Evolutionary conservation across 176 grass and related monocot species (phyloP).

Genomic region (Tillandsia fasciculata): DNA sequence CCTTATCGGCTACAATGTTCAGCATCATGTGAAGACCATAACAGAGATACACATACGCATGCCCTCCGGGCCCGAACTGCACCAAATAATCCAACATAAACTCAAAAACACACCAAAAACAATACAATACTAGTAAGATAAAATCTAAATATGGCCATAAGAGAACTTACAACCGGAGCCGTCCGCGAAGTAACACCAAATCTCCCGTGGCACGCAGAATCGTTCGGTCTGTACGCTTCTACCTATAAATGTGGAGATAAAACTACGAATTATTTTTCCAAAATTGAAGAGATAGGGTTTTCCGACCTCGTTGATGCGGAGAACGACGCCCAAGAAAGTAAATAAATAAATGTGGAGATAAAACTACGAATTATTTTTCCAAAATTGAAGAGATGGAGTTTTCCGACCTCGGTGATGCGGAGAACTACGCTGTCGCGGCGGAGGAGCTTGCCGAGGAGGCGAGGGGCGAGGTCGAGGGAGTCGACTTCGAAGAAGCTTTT

Average conservation of each 20-base stretch:
- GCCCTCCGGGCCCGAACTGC: slow-evolving; percentile 86
- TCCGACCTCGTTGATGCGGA: slow-evolving; percentile 78
- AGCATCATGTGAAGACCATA: slow-evolving; percentile 98
- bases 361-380: neutral
- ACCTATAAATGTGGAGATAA: slow-evolving; percentile 31
- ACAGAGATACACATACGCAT: slow-evolving; percentile 84
- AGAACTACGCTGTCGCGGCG: slow-evolving; percentile 75
- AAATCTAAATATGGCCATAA: too few relatives aligned
- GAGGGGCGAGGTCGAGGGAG: slow-evolving; percentile 74
- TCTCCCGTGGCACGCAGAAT: slow-evolving; percentile 80
- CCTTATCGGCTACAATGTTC: slow-evolving; percentile 74
- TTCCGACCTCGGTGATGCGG: slow-evolving; percentile 74
- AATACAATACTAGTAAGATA: neutral
- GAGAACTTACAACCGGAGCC: slow-evolving; percentile 51
- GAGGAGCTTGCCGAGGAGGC: slow-evolving; percentile 81
- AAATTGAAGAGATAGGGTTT: neutral
- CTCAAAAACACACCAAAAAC: neutral
- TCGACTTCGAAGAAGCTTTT: slow-evolving; percentile 67
- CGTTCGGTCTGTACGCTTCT: slow-evolving; percentile 77
- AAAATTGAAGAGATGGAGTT: neutral
- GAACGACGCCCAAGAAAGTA: too few relatives aligned
- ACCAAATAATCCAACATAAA: neutral
- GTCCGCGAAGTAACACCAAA: slow-evolving; percentile 68
- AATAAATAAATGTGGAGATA: neutral
- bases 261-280: neutral